Conservation (phyloP, 1,284 basidiomycete species). For the Singerocomus inundabilis region DNA sequence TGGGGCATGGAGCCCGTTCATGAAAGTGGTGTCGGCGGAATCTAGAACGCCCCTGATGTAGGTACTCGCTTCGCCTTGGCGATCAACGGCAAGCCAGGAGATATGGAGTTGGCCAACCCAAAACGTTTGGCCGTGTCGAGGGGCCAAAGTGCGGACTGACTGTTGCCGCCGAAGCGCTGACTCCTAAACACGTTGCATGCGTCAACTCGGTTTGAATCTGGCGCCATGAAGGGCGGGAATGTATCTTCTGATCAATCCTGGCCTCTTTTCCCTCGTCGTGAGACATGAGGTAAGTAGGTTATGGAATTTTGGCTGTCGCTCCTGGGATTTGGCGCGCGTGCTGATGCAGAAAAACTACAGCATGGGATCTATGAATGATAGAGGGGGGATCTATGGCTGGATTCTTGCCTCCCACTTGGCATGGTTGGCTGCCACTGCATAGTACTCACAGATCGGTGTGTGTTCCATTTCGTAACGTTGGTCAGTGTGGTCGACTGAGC, state of each 20-base stretch:
- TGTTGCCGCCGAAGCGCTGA: neutral
- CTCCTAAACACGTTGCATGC: neutral
- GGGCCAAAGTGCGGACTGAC: slow-evolving; percentile 1
- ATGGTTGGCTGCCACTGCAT: neutral
- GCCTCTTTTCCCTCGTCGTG: neutral
- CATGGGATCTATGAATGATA: slow-evolving; percentile 7
- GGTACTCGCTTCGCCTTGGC: neutral
- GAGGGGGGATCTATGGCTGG: neutral
- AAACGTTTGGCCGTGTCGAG: neutral
- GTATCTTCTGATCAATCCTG: neutral
- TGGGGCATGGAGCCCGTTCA: slow-evolving; percentile 3
- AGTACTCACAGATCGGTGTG: neutral
- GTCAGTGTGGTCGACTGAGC: neutral
- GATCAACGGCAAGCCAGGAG: neutral
- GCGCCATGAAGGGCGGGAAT: slow-evolving; percentile 3
- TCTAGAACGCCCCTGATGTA: neutral
- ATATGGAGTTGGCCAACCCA: too few relatives aligned
- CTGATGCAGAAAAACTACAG: neutral
- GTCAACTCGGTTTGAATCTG: neutral
- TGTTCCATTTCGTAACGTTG: slow-evolving; percentile 3
- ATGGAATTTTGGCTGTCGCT: neutral
- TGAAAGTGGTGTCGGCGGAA: neutral
- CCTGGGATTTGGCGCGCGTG: neutral
- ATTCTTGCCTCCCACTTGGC: neutral
- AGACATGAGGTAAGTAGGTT: slow-evolving; percentile 10